Conservation (phyloP, 306 rosid species). For the Lathyrus sativus region DNA sequence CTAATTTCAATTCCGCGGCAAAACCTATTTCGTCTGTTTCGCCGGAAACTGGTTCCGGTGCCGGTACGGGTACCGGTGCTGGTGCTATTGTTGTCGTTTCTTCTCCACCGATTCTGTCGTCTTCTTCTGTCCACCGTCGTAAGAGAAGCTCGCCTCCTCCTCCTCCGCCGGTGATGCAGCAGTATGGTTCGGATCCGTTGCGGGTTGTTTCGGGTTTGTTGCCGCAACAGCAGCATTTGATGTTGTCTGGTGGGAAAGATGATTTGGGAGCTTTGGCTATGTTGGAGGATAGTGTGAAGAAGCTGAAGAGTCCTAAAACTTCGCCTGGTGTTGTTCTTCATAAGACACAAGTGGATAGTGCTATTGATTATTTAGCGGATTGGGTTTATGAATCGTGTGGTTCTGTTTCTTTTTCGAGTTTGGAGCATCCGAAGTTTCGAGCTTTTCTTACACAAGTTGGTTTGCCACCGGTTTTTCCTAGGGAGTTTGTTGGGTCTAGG, state of each 20-base stretch:
- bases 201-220: slow-evolving; percentile 47
- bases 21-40: slow-evolving; percentile 84
- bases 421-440: slow-evolving; percentile 82
- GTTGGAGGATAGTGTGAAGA: slow-evolving; percentile 95
- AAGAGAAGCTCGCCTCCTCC: slow-evolving; percentile 59
- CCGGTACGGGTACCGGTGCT: not conserved
- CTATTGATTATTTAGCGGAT: slow-evolving; percentile 72
- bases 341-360: slow-evolving; percentile 67
- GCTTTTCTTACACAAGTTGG: slow-evolving; percentile 85
- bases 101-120: not conserved
- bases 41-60: slow-evolving; percentile 37
- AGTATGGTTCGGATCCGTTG: slow-evolving; percentile 32
- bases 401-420: slow-evolving; percentile 71
- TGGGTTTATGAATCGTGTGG: slow-evolving; percentile 90
- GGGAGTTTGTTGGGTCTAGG: slow-evolving; percentile 60
- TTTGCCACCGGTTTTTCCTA: slow-evolving; percentile 58
- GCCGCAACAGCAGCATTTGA: slow-evolving; percentile 60
- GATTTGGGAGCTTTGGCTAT: slow-evolving; percentile 89
- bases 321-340: slow-evolving; percentile 72
- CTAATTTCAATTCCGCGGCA: slow-evolving; percentile 66
- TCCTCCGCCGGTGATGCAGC: not conserved
- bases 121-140: slow-evolving; percentile 42
- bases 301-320: slow-evolving; percentile 88
- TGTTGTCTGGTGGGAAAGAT: slow-evolving; percentile 90
- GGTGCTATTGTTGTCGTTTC: slow-evolving; percentile 27